A percentile compares a stretch with the other conserved stretches of the same genome.
Conservation (phyloP, 441 rosid species). For the Corymbia calophylla region DNA sequence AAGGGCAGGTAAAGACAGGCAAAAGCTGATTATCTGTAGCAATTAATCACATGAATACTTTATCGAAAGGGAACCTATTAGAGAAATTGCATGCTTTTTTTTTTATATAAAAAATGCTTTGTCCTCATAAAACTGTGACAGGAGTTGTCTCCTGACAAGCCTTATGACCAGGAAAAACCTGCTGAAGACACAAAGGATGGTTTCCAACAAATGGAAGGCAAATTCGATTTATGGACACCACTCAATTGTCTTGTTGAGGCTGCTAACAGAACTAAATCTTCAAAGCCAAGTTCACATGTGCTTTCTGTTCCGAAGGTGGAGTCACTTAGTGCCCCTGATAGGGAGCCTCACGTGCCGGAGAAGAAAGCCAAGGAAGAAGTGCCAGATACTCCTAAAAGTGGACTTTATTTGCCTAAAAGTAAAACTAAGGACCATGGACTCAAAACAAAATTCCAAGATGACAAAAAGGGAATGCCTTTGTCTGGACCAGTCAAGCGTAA, state of each 20-base stretch:
- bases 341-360: constrained; percentile 22
- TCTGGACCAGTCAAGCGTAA: constrained; percentile 43
- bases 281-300: constrained; percentile 38
- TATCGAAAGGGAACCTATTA: not conserved
- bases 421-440: constrained; percentile 37
- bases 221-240: constrained; percentile 61
- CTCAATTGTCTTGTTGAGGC: constrained; percentile 78
- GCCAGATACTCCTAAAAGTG: constrained; percentile 18
- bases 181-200: constrained; percentile 21
- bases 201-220: constrained; percentile 34
- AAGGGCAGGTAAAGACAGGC: constrained; percentile 42
- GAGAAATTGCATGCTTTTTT: not conserved
- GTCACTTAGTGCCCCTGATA: constrained; percentile 2
- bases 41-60: not conserved
- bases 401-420: constrained; percentile 16
- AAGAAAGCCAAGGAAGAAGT: constrained; percentile 21
- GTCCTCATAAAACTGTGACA: constrained; percentile 10
- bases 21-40: not conserved
- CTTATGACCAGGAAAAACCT: constrained; percentile 15
- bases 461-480: constrained; percentile 27
- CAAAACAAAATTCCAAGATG: constrained; percentile 26
- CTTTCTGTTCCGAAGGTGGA: constrained; percentile 23
- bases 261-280: constrained; percentile 64
- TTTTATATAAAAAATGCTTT: not conserved
- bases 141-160: constrained; percentile 32